A percentile compares a stretch with the other conserved stretches of the same genome.
These are phyloP conservation scores for Colletotrichum australisinense DNA, from an alignment of 2,329 filamentous ascomycete genomes.

Conservation along the genomic window DNA sequence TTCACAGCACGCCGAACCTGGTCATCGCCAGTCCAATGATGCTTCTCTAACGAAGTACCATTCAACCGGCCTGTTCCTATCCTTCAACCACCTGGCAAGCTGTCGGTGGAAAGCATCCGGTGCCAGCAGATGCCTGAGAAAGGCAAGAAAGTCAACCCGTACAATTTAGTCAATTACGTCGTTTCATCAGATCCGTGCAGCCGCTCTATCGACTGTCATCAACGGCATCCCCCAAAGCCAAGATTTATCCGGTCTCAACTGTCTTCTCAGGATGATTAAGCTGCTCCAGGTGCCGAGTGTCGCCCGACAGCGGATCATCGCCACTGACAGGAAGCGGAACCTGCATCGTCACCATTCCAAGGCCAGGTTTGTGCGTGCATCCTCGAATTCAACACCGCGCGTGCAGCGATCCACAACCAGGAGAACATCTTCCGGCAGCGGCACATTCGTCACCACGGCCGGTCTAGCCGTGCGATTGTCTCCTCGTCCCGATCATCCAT, in stretches of 20 bases:
- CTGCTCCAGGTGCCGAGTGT: conserved; percentile 6
- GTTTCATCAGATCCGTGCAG: conserved; percentile 32
- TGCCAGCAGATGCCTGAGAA: neutral
- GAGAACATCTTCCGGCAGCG: conserved; percentile 9
- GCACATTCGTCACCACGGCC: conserved; percentile 15
- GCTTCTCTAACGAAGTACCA: neutral
- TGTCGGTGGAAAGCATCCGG: neutral
- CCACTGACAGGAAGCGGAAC: neutral
- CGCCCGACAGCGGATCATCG: neutral
- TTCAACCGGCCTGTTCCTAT: neutral
- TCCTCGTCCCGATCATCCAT: neutral
- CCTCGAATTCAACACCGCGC: conserved; percentile 2
- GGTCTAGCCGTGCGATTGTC: neutral
- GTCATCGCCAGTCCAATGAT: neutral
- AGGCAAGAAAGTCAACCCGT: neutral
- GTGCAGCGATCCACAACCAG: conserved; percentile 15
- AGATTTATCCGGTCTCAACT: conserved; percentile 19
- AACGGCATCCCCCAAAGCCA: neutral
- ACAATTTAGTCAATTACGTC: neutral
- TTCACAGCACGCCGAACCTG: neutral
- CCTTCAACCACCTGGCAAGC: neutral
- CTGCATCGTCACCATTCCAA: conserved; percentile 10
- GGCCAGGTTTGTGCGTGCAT: conserved; percentile 16
- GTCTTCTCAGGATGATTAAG: conserved; percentile 5
- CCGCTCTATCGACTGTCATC: neutral